These are phyloP conservation scores for Sungouiella blattae DNA, from an alignment of 805 yeast genomes.

Conservation along the genomic window DNA sequence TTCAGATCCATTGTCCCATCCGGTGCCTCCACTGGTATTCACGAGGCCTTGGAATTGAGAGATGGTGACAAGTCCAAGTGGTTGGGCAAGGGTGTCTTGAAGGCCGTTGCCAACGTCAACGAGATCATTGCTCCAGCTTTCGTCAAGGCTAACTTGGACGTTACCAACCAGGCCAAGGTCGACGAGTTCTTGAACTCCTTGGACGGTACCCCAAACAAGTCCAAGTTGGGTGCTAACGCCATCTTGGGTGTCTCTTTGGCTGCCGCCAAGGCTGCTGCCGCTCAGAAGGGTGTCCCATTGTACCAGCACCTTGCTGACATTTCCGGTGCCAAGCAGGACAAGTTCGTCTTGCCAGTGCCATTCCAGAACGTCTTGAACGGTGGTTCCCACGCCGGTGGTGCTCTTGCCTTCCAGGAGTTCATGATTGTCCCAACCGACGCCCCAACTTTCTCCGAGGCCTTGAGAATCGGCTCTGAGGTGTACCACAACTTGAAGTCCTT, in stretches of 20 bases:
- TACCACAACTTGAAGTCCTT: constrained; percentile 93
- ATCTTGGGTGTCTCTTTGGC: constrained; percentile 97
- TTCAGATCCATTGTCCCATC: constrained; percentile 99
- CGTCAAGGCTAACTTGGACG: constrained; percentile 73
- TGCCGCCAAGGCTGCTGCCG: constrained; percentile 97
- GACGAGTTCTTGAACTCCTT: constrained; percentile 82
- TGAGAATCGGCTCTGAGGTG: constrained; percentile 96
- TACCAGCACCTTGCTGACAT: constrained; percentile 87
- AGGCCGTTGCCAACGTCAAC: constrained; percentile 96
- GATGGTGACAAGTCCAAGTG: constrained; percentile 97
- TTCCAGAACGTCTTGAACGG: constrained; percentile 99
- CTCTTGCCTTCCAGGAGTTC: constrained; percentile 98
- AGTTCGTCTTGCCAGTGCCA: constrained; percentile 97
- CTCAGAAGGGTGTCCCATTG: constrained; percentile 88
- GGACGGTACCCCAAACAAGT: constrained; percentile 97
- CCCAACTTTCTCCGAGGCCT: constrained; percentile 85
- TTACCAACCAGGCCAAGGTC: constrained; percentile 79
- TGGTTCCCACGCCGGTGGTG: constrained; percentile 99
- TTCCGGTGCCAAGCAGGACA: constrained; percentile 66
- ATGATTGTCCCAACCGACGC: constrained; percentile 98
- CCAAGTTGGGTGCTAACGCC: constrained; percentile 98
- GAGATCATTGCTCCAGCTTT: constrained; percentile 92
- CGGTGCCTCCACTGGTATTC: constrained; percentile 99
- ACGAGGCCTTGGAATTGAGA: constrained; percentile 98
- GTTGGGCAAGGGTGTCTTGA: constrained; percentile 98